Percentiles rank a stretch among this genome's conserved stretches.
Evolutionary conservation across 129 eudicot genomes (phyloP).

Genomic region (Solidago caesia): DNA sequence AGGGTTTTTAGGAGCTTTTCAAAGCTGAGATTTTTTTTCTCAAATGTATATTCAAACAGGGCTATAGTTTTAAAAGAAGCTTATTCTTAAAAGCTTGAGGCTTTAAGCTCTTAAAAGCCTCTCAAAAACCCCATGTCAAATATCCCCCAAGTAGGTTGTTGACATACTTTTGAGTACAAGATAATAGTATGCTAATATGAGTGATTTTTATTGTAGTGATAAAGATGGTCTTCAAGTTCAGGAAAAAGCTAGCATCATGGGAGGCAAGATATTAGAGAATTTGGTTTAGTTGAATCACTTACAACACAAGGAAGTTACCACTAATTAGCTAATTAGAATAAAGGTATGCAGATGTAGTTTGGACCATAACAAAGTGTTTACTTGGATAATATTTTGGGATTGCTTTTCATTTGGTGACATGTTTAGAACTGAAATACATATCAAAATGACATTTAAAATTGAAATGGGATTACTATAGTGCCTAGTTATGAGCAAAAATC

Average conservation of each 20-base stretch:
- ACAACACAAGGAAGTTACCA: slow-evolving; percentile 1
- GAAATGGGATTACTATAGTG: neutral
- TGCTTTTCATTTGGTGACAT: neutral
- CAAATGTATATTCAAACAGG: too few species aligned
- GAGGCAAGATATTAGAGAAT: slow-evolving; percentile 19
- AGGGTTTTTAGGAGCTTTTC: too few species aligned
- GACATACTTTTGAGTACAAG: too few species aligned
- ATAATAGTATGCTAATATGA: neutral
- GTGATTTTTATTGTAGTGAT: slow-evolving; percentile 24
- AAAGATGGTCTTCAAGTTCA: slow-evolving; percentile 14
- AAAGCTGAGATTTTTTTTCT: too few species aligned
- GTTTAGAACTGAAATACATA: neutral
- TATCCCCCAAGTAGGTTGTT: too few species aligned
- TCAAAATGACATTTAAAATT: neutral
- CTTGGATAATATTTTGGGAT: neutral
- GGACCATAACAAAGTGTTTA: slow-evolving; percentile 25
- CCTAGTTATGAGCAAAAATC: too few species aligned
- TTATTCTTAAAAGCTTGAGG: too few species aligned
- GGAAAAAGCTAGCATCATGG: slow-evolving; percentile 6
- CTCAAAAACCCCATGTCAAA: too few species aligned
- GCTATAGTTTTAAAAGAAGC: too few species aligned
- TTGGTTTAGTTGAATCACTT: slow-evolving; percentile 24
- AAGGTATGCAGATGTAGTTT: slow-evolving; percentile 21
- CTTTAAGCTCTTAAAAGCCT: too few species aligned
- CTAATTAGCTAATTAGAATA: slow-evolving; percentile 23